phyloP scores from a whole-genome alignment of 805 yeast genomes.

The Barnettozyma wickerhamii region DNA sequence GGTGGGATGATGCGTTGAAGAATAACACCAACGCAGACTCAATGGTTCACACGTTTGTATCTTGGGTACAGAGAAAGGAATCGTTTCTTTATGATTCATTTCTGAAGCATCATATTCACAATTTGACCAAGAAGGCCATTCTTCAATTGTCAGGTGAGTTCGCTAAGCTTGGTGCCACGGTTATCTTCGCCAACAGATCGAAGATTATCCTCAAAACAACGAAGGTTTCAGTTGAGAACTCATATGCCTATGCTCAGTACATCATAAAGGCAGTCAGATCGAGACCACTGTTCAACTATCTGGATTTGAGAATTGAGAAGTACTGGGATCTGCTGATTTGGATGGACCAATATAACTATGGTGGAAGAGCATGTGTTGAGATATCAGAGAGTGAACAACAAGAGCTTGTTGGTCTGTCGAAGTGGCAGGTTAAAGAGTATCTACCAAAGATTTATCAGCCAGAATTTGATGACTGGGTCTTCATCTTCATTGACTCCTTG shows the following conservation, averaged over 20 bases:
- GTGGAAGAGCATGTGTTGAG: slow-evolving; percentile 56
- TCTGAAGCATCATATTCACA: slow-evolving; percentile 83
- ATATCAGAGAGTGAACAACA: slow-evolving; percentile 34
- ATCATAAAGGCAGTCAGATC: slow-evolving; percentile 72
- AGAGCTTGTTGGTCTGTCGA: slow-evolving; percentile 39
- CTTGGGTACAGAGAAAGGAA: slow-evolving; percentile 79
- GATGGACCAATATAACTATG: slow-evolving; percentile 90
- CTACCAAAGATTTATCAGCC: slow-evolving; percentile 71
- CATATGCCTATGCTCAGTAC: slow-evolving; percentile 88
- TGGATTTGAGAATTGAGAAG: slow-evolving; percentile 67
- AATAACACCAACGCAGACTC: slow-evolving; percentile 72
- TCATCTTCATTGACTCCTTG: slow-evolving; percentile 68
- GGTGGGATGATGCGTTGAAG: slow-evolving; percentile 90
- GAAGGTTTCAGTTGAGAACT: slow-evolving; percentile 76
- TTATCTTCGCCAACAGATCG: slow-evolving; percentile 77
- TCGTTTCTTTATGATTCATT: slow-evolving; percentile 74
- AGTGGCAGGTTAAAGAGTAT: slow-evolving; percentile 78
- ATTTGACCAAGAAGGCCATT: slow-evolving; percentile 76
- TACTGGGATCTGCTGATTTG: slow-evolving; percentile 94
- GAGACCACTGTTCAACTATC: slow-evolving; percentile 74
- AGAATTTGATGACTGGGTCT: slow-evolving; percentile 87
- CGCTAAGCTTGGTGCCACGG: slow-evolving; percentile 68
- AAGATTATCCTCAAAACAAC: slow-evolving; percentile 68
- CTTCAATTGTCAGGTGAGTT: slow-evolving; percentile 79
- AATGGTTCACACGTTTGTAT: slow-evolving; percentile 72